Base-by-base conservation (phyloP, 1,139 yeast genomes). In the Yamadazyma conglobata region DNA sequence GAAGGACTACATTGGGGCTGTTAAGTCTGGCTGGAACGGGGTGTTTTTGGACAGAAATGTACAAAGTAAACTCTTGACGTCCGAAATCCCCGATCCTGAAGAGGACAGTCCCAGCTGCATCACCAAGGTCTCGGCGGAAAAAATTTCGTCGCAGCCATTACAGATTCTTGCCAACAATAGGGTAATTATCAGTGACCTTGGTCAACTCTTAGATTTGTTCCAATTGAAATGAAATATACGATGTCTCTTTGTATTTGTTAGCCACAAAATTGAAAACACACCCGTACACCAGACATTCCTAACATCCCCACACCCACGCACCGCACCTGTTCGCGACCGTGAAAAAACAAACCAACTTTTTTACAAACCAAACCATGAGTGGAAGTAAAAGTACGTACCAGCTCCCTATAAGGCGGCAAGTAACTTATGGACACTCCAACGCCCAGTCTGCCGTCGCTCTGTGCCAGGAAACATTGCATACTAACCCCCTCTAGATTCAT, bases 1-100 rank as follows among this genome's bases (percentile, higher is more conserved):
- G 10, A 69, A 73, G 31, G 89, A 81, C 46, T 61, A 73, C 36
- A 44, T 61, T 10, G 83, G 78, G 2, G 62, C 79, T 0, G 54
- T 60, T 8, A 52, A 55, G 17, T 66, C 81, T 1, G 88, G 87
- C 0, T 73, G 85, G 77, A 76, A 73, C 38, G 77, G 81, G 3
- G 57, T 80, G 1, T 55, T 74, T 19, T 38, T 78, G 8, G 81
- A 77, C 46, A 56, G 83, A 42, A 37, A 44, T 2, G 40, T 47
- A 12, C 26, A 32, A 3, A 55, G 60, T 23, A 48, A 46, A 15
- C 42, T 36, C 19, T 34, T 44, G 15, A 33, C 42, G 1, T 18
- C 24, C 10, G 21, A 16, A 4, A 34, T 44, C 10, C 42, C 42
- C 6, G 46, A 42, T 31, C 48, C 48, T 2, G 46, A 43, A 22